These are phyloP conservation scores for Hyaloscypha variabilis DNA, from an alignment of 495 filamentous ascomycete genomes.

Conservation along the genomic window DNA sequence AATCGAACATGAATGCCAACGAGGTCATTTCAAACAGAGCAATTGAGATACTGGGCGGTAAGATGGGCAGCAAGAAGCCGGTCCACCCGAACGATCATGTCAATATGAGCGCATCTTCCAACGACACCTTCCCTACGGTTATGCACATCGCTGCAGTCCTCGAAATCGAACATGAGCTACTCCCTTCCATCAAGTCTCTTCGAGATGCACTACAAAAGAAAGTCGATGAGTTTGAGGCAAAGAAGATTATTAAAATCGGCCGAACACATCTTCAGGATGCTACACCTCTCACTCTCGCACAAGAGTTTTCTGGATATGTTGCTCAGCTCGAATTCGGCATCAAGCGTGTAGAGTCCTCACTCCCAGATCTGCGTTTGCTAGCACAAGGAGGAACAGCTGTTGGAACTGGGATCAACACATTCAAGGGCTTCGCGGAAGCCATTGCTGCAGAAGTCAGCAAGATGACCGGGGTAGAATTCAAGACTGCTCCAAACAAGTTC, in stretches of 20 bases:
- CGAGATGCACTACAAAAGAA: constrained; percentile 84
- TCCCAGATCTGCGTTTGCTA: constrained; percentile 83
- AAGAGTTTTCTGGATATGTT: constrained; percentile 98
- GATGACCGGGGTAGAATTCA: constrained; percentile 90
- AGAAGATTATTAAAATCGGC: constrained; percentile 96
- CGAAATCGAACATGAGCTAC: constrained; percentile 82
- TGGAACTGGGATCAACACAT: constrained; percentile 97
- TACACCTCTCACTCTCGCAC: constrained; percentile 91
- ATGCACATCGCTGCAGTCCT: constrained; percentile 99
- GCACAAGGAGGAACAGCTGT: constrained; percentile 96
- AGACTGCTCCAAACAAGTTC: constrained; percentile 98
- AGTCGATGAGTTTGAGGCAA: constrained; percentile 81
- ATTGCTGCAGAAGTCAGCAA: constrained; percentile 88
- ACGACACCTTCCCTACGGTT: constrained; percentile 98
- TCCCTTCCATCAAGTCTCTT: constrained; percentile 81
- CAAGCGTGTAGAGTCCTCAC: constrained; percentile 77
- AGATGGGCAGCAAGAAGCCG: constrained; percentile 94
- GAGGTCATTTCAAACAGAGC: constrained; percentile 99
- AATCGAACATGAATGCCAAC: constrained; percentile 99
- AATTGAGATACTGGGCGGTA: constrained; percentile 95
- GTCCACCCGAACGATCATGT: constrained; percentile 99
- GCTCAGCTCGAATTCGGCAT: constrained; percentile 90
- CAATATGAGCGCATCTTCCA: constrained; percentile 98
- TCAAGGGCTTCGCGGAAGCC: constrained; percentile 90
- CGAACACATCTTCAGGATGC: constrained; percentile 98